A percentile compares a stretch with the other conserved stretches of the same genome.
Evolutionary conservation across 805 yeast genomes (phyloP).

Genomic region (Clavispora fructus): DNA sequence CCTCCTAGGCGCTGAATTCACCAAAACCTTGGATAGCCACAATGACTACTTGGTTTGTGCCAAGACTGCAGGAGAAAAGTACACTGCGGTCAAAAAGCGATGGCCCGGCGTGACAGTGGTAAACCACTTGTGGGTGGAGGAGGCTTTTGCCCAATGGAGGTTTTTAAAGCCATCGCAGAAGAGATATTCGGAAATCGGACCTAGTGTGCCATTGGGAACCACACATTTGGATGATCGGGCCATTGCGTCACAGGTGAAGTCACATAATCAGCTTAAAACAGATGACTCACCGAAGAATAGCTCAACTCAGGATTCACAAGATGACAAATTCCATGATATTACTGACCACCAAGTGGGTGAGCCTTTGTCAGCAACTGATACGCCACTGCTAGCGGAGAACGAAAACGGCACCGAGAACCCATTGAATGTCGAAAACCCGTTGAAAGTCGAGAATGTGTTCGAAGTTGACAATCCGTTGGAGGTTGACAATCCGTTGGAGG

Average conservation of each 20-base stretch:
- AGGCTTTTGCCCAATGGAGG: constrained; percentile 59
- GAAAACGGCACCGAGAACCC: neutral
- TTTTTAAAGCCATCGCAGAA: constrained; percentile 40
- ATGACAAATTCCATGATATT: neutral
- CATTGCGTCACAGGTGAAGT: neutral
- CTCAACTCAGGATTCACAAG: neutral
- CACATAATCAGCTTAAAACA: neutral
- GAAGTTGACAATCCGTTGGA: too few species aligned
- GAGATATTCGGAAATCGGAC: constrained; percentile 40
- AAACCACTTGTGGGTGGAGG: constrained; percentile 88
- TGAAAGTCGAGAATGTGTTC: too few species aligned
- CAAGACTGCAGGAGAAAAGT: constrained; percentile 65
- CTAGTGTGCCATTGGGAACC: constrained; percentile 30
- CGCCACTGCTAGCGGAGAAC: constrained; percentile 4
- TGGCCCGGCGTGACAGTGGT: constrained; percentile 61
- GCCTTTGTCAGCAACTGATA: neutral
- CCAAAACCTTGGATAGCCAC: constrained; percentile 55
- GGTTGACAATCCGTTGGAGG: too few species aligned
- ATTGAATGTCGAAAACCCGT: too few species aligned
- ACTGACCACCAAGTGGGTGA: neutral
- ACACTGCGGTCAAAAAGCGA: constrained; percentile 54
- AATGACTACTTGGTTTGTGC: constrained; percentile 75
- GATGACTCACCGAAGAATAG: neutral
- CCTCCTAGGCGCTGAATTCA: constrained; percentile 71
- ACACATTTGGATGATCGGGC: neutral